Evolutionary conservation across 352 stramenopile genomes (phyloP), one percentile per base, ranked within the genome.

Genomic region (Phytophthora boehmeriae): DNA sequence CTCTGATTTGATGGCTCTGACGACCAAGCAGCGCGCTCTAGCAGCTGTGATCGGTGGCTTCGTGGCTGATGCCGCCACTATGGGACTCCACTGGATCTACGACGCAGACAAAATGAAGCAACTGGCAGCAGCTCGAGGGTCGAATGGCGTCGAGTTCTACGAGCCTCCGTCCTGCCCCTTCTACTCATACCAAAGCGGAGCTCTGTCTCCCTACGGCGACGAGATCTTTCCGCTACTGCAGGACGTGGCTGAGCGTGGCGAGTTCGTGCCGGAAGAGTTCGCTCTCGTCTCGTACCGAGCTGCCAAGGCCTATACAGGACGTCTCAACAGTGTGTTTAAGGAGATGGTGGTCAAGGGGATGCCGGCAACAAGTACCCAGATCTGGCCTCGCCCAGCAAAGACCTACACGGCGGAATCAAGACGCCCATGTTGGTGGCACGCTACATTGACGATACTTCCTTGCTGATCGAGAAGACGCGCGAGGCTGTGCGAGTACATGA

Each of bases 31-130:
- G 38, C 75, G 76, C 58, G 80, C 80, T 1, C 44, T 83, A 23
- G 63, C 72, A 32, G 81, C 77, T 10, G 71, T 87, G 32, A 36
- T 80, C 16, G 77, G 73, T 4, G 73, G 72, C 52, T 84, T 90
- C 43, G 79, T 90, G 49, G 73, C 74, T 10, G 81, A 90, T 46
- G 81, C 81, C 28, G 81, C 81, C 27, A 84, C 75, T 22, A 88
- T 90, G 81, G 77, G 77, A 0, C 75, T 90, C 28, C 81, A 90
- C 68, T 90, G 81, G 81, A 88, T 90, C 77, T 90, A 90, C 66
- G 78, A 90, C 63, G 60, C 22, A 20, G 65, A 68, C 38, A 77
- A 86, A 68, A 71, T 88, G 47, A 46, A 65, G 25, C 19, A 61
- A 46, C 76, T 85, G 27, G 65, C 71, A 25, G 65, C 51, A 3